phyloP scores from a whole-genome alignment of 257 asterid species.

The Henckelia pumila region DNA sequence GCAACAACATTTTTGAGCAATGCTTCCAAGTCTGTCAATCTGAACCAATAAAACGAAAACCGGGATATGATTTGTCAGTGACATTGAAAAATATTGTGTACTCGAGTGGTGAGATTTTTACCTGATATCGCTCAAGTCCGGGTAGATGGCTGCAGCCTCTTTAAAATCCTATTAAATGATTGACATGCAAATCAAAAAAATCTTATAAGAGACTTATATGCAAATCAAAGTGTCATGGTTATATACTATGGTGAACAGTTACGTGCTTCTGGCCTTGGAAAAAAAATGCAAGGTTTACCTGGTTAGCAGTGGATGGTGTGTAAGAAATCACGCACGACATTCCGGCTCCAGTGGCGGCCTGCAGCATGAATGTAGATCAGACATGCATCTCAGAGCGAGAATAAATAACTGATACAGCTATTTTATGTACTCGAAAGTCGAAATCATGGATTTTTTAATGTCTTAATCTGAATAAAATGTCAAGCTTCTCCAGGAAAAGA shows the following conservation, averaged over 20 bases:
- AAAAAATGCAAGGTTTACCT: constrained; percentile 40
- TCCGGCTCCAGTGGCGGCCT: constrained; percentile 95
- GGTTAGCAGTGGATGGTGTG: constrained; percentile 82
- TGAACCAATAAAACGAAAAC: constrained; percentile 28
- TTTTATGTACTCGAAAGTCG: too few relatives aligned
- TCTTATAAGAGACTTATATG: too few relatives aligned
- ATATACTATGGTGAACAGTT: too few relatives aligned
- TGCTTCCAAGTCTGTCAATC: constrained; percentile 70
- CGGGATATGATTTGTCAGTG: not conserved
- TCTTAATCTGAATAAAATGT: not conserved
- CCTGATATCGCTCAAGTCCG: constrained; percentile 80
- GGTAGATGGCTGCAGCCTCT: constrained; percentile 77
- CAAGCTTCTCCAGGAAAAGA: not conserved
- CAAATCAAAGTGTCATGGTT: not conserved
- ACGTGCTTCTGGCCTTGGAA: too few relatives aligned
- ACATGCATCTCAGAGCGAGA: not conserved
- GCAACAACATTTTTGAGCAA: constrained; percentile 51
- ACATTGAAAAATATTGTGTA: not conserved
- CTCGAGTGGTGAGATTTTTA: constrained; percentile 23
- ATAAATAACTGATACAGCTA: not conserved
- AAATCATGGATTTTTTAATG: not conserved
- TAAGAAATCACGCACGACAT: constrained; percentile 90
- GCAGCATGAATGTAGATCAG: constrained; percentile 23
- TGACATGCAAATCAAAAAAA: constrained; percentile 1
- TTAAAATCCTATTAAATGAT: constrained; percentile 57